A percentile compares a stretch with the other conserved stretches of the same genome.
Conservation (phyloP, 75 land plant species). For the Pinus tabuliformis region DNA sequence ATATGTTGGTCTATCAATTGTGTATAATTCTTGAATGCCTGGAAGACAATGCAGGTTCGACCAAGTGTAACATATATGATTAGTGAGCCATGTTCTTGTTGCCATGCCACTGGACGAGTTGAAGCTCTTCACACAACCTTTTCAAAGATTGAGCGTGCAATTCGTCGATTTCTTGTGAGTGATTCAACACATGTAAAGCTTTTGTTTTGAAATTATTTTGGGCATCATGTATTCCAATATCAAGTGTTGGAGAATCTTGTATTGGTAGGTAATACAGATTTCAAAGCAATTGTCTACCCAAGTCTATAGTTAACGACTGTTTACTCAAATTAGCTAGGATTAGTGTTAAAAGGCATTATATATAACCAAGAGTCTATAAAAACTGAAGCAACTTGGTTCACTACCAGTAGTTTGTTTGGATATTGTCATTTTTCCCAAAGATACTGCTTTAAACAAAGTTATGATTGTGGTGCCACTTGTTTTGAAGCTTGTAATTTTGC, state of each 20-base stretch:
- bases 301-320: too few species aligned
- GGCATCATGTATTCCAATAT: background rate
- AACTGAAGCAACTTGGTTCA: too few species aligned
- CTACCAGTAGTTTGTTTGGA: too few species aligned
- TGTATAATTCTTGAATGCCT: background rate
- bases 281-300: too few species aligned
- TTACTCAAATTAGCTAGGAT: too few species aligned
- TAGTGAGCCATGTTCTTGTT: constrained; percentile 83
- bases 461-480: too few species aligned
- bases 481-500: too few species aligned
- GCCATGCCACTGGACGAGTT: constrained; percentile 87
- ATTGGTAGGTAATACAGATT: background rate
- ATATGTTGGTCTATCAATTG: background rate
- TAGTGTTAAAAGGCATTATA: too few species aligned
- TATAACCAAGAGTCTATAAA: too few species aligned
- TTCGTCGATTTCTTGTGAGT: constrained; percentile 75
- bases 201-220: background rate
- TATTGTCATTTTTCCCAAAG: too few species aligned
- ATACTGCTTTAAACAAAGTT: too few species aligned
- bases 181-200: background rate
- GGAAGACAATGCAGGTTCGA: constrained; percentile 55
- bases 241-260: background rate
- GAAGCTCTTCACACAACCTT: constrained; percentile 90
- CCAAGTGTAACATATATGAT: constrained; percentile 95
- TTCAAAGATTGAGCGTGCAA: constrained; percentile 91